These are phyloP conservation scores for Forsythia viridissima DNA, from an alignment of 257 asterid species.

Conservation along the genomic window DNA sequence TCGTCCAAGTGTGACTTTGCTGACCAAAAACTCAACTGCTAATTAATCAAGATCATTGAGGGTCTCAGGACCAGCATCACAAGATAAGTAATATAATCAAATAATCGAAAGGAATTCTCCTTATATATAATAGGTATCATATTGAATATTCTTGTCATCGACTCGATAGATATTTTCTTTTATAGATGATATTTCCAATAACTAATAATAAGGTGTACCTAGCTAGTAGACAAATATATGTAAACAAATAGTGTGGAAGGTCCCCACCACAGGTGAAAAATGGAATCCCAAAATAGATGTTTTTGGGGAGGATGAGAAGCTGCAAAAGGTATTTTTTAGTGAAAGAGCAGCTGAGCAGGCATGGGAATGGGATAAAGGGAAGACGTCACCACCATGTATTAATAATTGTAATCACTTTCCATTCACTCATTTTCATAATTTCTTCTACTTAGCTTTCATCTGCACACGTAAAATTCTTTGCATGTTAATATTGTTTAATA, in stretches of 20 bases:
- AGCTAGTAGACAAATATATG: not conserved
- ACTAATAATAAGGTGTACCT: not conserved
- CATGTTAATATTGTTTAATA: too few species aligned
- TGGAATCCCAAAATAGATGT: slow-evolving; percentile 5
- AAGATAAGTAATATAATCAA: too few species aligned
- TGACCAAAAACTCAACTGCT: not conserved
- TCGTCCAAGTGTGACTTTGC: too few species aligned
- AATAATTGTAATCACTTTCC: slow-evolving; percentile 9
- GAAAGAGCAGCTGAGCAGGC: slow-evolving; percentile 10
- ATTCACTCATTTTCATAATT: slow-evolving; percentile 29
- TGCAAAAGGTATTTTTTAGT: slow-evolving; percentile 21
- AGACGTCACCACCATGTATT: slow-evolving; percentile 10
- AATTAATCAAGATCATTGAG: too few species aligned
- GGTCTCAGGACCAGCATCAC: too few species aligned
- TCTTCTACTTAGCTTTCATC: not conserved
- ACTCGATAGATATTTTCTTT: not conserved
- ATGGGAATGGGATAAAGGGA: slow-evolving; percentile 15
- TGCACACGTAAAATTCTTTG: not conserved
- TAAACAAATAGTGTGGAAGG: not conserved
- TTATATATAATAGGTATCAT: too few species aligned
- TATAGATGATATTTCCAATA: not conserved
- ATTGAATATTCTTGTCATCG: too few species aligned
- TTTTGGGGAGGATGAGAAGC: slow-evolving; percentile 3
- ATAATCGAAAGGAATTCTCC: too few species aligned
- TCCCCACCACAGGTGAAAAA: slow-evolving; percentile 15